Evolutionary conservation across 495 filamentous ascomycete genomes (phyloP).

Genomic region (Lophiostoma macrostomum): DNA sequence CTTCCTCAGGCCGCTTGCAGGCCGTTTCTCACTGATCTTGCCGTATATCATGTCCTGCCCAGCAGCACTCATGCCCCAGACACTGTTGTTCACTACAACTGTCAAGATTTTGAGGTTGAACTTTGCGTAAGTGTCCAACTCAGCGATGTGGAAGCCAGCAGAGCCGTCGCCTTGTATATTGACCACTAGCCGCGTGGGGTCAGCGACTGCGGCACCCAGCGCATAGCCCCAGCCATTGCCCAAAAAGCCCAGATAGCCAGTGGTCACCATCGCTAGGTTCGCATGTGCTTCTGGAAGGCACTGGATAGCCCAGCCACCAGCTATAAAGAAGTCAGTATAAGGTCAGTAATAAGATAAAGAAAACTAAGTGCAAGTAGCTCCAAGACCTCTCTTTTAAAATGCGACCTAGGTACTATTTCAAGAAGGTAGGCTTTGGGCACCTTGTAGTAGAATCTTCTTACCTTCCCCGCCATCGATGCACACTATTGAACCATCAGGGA

Average conservation of each 20-base stretch:
- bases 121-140: slow-evolving; percentile 32
- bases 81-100: slow-evolving; percentile 28
- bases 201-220: slow-evolving; percentile 30
- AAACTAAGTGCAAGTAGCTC: too few relatives aligned
- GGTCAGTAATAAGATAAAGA: too few relatives aligned
- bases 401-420: too few relatives aligned
- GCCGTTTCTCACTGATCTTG: slow-evolving; percentile 5
- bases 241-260: slow-evolving; percentile 32
- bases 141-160: slow-evolving; percentile 35
- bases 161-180: slow-evolving; percentile 35
- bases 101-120: slow-evolving; percentile 30
- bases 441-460: too few relatives aligned
- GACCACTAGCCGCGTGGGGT: slow-evolving; percentile 20
- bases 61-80: slow-evolving; percentile 32
- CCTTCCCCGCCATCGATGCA: slow-evolving; percentile 36
- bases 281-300: slow-evolving; percentile 18
- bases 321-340: too few relatives aligned
- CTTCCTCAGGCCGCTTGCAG: slow-evolving; percentile 16
- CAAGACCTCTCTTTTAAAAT: too few relatives aligned
- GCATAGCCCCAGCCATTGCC: slow-evolving; percentile 35
- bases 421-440: too few relatives aligned
- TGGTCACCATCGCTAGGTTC: slow-evolving; percentile 18
- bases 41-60: slow-evolving; percentile 34
- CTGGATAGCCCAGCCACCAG: slow-evolving; percentile 27
- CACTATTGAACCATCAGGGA: slow-evolving; percentile 23